These are phyloP conservation scores for Rubia occidens DNA, from an alignment of 305 asterid species.

Conservation along the genomic window DNA sequence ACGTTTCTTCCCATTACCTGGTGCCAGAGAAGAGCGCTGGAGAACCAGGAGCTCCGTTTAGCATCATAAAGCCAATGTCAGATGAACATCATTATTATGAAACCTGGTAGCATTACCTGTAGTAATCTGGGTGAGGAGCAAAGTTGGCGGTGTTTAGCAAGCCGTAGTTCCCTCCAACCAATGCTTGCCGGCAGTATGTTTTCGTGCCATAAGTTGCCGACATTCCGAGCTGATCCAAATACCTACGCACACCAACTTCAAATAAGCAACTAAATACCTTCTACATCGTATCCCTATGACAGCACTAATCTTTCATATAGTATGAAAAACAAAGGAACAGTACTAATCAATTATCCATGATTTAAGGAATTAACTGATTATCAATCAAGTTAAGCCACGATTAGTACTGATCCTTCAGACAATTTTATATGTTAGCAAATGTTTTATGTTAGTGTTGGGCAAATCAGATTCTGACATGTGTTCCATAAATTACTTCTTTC, in stretches of 20 bases:
- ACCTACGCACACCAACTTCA: slow-evolving; percentile 32
- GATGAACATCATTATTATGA: background rate
- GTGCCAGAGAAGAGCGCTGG: slow-evolving; percentile 96
- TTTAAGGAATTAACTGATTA: too few species aligned
- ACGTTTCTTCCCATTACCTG: slow-evolving; percentile 66
- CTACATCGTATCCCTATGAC: too few species aligned
- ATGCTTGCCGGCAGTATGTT: slow-evolving; percentile 70
- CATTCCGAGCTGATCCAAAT: slow-evolving; percentile 74
- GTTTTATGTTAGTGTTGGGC: too few species aligned
- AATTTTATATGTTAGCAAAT: too few species aligned
- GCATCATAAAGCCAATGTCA: background rate
- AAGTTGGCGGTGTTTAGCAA: slow-evolving; percentile 66
- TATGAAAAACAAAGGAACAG: too few species aligned
- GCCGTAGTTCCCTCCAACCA: slow-evolving; percentile 90
- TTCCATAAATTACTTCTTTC: too few species aligned
- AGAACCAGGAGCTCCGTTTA: background rate
- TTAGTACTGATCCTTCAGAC: too few species aligned
- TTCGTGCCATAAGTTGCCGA: slow-evolving; percentile 54
- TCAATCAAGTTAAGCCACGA: too few species aligned
- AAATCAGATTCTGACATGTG: too few species aligned
- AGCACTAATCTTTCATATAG: too few species aligned
- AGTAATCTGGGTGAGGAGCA: slow-evolving; percentile 83
- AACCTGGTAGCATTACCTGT: slow-evolving; percentile 39
- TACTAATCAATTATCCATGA: too few species aligned
- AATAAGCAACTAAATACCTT: background rate